Conservation (phyloP, 352 stramenopile species). For the Globisporangium canariense region DNA sequence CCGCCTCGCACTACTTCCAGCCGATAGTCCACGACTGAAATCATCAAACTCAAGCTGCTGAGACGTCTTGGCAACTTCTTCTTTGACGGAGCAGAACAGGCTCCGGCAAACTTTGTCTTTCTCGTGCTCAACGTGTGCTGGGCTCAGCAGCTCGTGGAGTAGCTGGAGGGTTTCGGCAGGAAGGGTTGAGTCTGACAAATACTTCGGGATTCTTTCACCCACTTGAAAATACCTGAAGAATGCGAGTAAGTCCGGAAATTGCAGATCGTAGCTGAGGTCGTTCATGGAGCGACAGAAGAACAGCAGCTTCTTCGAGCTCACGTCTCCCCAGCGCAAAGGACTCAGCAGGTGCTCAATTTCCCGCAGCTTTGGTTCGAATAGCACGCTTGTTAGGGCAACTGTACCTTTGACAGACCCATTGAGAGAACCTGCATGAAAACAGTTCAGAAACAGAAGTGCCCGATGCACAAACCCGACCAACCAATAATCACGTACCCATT, state of each 20-base stretch:
- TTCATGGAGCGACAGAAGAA: conserved; percentile 30
- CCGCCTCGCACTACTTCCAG: conserved; percentile 32
- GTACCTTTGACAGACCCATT: conserved; percentile 32
- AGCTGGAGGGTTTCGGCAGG: conserved; percentile 28
- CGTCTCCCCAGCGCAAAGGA: conserved; percentile 34
- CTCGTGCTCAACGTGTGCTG: conserved; percentile 38
- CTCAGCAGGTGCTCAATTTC: conserved; percentile 24
- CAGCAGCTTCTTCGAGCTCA: conserved; percentile 31
- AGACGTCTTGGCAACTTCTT: conserved; percentile 43
- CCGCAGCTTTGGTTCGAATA: conserved; percentile 27
- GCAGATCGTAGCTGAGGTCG: conserved; percentile 37
- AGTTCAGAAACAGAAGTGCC: not conserved
- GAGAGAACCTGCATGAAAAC: conserved; percentile 27
- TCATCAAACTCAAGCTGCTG: conserved; percentile 62
- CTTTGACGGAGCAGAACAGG: conserved; percentile 55
- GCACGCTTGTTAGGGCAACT: conserved; percentile 22
- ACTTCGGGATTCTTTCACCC: not conserved
- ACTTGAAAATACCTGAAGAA: conserved; percentile 17
- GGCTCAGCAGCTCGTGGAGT: conserved; percentile 29
- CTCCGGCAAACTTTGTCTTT: conserved; percentile 43
- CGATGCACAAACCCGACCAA: not conserved
- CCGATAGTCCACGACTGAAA: conserved; percentile 34
- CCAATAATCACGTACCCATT: conserved; percentile 30
- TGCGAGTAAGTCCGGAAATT: conserved; percentile 24
- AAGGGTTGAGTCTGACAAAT: conserved; percentile 24